Evolutionary conservation across 768 basidiomycete genomes (phyloP).

Genomic region (Leccinum variicolor): DNA sequence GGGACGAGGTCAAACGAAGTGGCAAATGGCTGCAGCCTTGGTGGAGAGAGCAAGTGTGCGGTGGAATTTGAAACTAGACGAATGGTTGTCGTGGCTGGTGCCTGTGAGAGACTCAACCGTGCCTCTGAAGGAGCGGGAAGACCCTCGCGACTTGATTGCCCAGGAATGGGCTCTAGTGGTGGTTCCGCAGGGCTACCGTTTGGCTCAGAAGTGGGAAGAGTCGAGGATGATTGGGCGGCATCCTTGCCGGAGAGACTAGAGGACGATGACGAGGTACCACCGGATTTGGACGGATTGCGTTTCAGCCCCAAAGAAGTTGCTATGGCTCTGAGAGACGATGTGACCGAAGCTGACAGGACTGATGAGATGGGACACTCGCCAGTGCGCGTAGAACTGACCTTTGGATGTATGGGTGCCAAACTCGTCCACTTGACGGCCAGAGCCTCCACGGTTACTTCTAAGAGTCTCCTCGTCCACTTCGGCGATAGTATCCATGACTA

Average conservation of each 20-base stretch:
- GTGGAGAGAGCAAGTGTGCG: constrained; percentile 41
- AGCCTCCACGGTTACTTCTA: constrained; percentile 41
- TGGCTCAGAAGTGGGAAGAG: constrained; percentile 28
- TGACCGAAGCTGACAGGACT: constrained; percentile 47
- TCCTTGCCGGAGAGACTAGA: constrained; percentile 25
- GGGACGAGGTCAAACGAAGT: constrained; percentile 68
- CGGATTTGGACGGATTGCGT: constrained; percentile 33
- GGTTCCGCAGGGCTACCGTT: constrained; percentile 16
- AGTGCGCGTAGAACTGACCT: constrained; percentile 37
- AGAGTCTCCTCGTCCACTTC: constrained; percentile 55
- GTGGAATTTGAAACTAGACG: constrained; percentile 39
- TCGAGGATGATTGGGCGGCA: constrained; percentile 20
- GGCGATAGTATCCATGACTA: constrained; percentile 80
- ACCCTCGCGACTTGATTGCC: constrained; percentile 55
- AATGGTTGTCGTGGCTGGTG: constrained; percentile 45
- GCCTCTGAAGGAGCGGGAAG: constrained; percentile 58
- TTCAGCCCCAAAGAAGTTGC: constrained; percentile 76
- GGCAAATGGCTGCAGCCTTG: constrained; percentile 60
- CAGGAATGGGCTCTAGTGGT: constrained; percentile 51
- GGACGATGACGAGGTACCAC: constrained; percentile 26
- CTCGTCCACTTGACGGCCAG: constrained; percentile 48
- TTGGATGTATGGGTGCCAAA: constrained; percentile 72
- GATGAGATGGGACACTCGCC: background rate
- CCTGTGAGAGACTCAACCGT: constrained; percentile 56
- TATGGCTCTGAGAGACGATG: constrained; percentile 71